Evolutionary conservation across 1,139 yeast genomes (phyloP).

Genomic region (Arxiozyma slooffiae): DNA sequence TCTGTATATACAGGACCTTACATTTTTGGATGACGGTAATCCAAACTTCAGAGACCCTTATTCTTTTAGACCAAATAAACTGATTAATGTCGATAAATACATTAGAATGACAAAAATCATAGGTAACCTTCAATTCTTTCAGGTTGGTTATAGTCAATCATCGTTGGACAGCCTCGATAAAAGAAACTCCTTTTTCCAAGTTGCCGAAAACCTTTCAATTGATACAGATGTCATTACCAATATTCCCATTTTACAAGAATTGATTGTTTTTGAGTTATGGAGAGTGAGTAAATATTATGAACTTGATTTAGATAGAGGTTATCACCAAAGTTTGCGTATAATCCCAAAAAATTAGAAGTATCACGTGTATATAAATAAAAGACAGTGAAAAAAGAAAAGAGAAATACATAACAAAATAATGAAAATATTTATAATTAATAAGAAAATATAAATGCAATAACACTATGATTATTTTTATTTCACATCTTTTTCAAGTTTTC

Average conservation of each 20-base stretch:
- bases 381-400: no score
- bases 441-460: neutral
- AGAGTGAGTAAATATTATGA: slow-evolving; percentile 52
- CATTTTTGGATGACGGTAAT: slow-evolving; percentile 83
- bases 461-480: no score
- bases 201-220: slow-evolving; percentile 22
- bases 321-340: slow-evolving; percentile 53
- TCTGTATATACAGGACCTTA: slow-evolving; percentile 73
- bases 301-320: slow-evolving; percentile 56
- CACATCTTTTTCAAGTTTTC: no score
- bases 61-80: slow-evolving; percentile 38
- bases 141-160: slow-evolving; percentile 44
- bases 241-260: slow-evolving; percentile 41
- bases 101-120: slow-evolving; percentile 62
- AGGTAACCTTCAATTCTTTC: slow-evolving; percentile 71
- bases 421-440: no score
- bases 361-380: no score
- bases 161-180: slow-evolving; percentile 18
- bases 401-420: no score
- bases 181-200: slow-evolving; percentile 30
- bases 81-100: slow-evolving; percentile 74
- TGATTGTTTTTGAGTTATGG: slow-evolving; percentile 60
- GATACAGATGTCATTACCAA: slow-evolving; percentile 26
- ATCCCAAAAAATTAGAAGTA: slow-evolving; percentile 11
- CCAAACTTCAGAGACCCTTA: slow-evolving; percentile 55